phyloP scores from a whole-genome alignment of 176 grass and related monocot genomes.

The Oryza nivara region DNA sequence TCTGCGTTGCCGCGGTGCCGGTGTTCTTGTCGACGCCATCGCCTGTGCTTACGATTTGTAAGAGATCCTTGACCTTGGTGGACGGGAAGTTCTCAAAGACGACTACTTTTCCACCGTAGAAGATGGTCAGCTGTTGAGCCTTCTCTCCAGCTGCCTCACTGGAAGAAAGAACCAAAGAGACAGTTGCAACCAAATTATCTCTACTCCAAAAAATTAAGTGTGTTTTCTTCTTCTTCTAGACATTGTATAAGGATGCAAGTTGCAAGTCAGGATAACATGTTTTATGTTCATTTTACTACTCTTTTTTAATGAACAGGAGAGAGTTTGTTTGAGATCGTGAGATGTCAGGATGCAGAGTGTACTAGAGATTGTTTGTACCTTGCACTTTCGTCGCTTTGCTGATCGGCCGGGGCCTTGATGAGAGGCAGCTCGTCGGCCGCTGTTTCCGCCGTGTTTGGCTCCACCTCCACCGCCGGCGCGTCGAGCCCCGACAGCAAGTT shows the following conservation, averaged over 20 bases:
- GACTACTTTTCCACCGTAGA: conserved; percentile 59
- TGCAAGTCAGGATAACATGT: not conserved
- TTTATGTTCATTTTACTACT: not conserved
- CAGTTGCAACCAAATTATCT: not conserved
- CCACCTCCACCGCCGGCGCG: conserved; percentile 18
- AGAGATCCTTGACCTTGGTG: conserved; percentile 46
- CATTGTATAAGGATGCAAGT: not conserved
- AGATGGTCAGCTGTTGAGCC: conserved; percentile 60
- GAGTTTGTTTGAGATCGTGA: not conserved
- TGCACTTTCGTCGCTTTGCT: not conserved
- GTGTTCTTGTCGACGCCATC: not conserved
- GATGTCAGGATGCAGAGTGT: not conserved
- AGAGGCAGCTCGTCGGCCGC: not conserved
- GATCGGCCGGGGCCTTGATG: not conserved
- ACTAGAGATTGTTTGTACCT: conserved; percentile 18
- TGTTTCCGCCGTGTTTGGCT: not conserved
- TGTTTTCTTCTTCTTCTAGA: not conserved
- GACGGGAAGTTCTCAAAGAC: conserved; percentile 59
- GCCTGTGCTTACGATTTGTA: conserved; percentile 42
- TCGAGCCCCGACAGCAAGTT: conserved; percentile 51
- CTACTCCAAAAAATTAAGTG: not conserved
- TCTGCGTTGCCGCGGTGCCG: not conserved
- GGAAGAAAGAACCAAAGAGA: not conserved
- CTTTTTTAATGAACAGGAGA: not conserved
- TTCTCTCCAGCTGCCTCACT: conserved; percentile 32